Base-by-base conservation (phyloP, 305 asterid species). In the Fraxinus ornus region DNA sequence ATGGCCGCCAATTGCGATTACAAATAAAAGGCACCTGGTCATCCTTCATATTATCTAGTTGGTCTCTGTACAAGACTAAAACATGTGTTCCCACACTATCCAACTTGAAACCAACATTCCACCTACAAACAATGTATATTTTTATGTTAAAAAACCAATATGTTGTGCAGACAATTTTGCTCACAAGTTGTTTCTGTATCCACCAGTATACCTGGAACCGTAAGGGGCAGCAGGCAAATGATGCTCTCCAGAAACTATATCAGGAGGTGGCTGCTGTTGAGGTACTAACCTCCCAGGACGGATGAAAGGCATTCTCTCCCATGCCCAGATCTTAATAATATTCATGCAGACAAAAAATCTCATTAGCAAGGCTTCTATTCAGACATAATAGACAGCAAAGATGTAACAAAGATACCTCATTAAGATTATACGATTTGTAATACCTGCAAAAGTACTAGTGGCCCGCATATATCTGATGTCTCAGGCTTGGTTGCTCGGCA, bases 391-490 rank as follows among this genome's bases (percentile, higher is more conserved):
- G 70, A 49, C 82, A 84, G n/a, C 60, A 79, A 87, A 80, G 10
- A 30, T 26, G 52, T 74, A 78, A 44, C 33, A 0, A 71, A 52
- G 76, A 37, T 17, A 83, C 78, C 28, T 60, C 57, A 21, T 41
- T 22, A 24, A 64, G 72, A 39, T 47, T 73, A 39, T 39, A 41
- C 37, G 26, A 60, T 60, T 74, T 22, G 80, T 73, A 70, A 76
- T 88, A 89, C 93, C 94, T 92, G 97, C 81, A 92, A 84, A 82
- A 92, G 91, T 52, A 91, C 91, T 52, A 91, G 88, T 0, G 94
- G 94, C 39, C 97, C 97, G 80, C 97, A 91, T 80, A 92, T 92
- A 83, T 91, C 94, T 7, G 94, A 91, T 0, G 92, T 88, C 89
- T 90, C 91, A 19, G 92, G 90, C 81, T 88, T 91, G 80, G 90